Conservation (phyloP, 768 basidiomycete species). For the Gymnopilus dilepis region DNA sequence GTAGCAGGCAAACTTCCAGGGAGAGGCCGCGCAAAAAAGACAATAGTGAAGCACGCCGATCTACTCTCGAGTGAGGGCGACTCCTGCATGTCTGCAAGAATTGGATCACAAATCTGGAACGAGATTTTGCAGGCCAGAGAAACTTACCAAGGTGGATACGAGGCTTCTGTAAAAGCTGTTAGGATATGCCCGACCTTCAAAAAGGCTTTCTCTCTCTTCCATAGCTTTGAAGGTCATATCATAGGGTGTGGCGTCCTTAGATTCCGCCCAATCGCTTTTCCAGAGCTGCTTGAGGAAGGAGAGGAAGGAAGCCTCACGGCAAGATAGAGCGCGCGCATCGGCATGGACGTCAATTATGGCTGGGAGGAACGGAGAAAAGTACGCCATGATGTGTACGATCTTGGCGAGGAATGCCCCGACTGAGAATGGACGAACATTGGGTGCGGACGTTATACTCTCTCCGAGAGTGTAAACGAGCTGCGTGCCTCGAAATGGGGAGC, state of each 20-base stretch:
- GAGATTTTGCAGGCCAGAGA: not conserved
- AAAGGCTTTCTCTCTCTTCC: conserved; percentile 43
- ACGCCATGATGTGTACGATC: conserved; percentile 47
- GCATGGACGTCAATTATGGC: conserved; percentile 44
- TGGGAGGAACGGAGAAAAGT: conserved; percentile 48
- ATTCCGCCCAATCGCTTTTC: conserved; percentile 55
- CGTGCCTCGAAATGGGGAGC: conserved; percentile 53
- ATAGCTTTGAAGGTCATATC: conserved; percentile 53
- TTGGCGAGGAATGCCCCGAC: conserved; percentile 43
- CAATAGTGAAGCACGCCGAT: conserved; percentile 19
- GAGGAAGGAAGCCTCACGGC: conserved; percentile 38
- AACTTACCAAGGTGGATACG: conserved; percentile 41
- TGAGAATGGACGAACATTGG: conserved; percentile 46
- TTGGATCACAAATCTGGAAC: not conserved
- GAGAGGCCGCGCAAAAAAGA: conserved; percentile 4
- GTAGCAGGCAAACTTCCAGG: conserved; percentile 7
- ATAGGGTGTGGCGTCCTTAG: conserved; percentile 49
- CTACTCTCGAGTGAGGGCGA: conserved; percentile 7
- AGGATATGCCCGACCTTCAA: conserved; percentile 41
- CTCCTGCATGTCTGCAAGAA: conserved; percentile 6
- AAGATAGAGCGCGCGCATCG: conserved; percentile 47
- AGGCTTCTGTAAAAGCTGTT: conserved; percentile 50
- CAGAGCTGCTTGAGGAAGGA: conserved; percentile 43
- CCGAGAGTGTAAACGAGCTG: conserved; percentile 52
- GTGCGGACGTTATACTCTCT: conserved; percentile 44